These are phyloP conservation scores for Eutypa lata DNA, from an alignment of 2,329 filamentous ascomycete species.

Conservation along the genomic window DNA sequence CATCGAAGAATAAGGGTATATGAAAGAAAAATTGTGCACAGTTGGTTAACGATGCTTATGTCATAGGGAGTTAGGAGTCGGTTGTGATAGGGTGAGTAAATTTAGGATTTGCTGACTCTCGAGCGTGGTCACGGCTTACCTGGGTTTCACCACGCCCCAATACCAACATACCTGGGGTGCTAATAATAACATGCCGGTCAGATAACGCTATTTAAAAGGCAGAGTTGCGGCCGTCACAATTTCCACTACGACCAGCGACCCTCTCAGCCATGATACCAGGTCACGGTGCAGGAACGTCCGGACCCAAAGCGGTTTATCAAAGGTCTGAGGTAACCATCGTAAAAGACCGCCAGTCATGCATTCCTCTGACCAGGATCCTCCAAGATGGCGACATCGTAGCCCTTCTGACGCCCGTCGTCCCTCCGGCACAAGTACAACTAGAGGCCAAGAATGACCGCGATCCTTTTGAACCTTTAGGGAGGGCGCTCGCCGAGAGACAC, in stretches of 20 bases:
- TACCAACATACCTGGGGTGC: conserved; percentile 12
- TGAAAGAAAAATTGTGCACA: background rate
- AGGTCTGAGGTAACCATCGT: conserved; percentile 25
- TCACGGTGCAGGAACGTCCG: conserved; percentile 21
- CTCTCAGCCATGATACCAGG: conserved; percentile 29
- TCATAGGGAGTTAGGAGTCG: conserved; percentile 12
- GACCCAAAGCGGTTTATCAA: conserved; percentile 26
- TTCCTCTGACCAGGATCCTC: conserved; percentile 46
- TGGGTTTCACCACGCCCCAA: conserved; percentile 4
- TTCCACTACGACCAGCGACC: background rate
- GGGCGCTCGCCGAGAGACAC: conserved; percentile 58
- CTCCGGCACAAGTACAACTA: conserved; percentile 40
- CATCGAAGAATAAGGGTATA: background rate
- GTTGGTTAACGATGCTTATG: conserved; percentile 19
- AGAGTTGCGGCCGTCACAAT: conserved; percentile 12
- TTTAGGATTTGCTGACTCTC: conserved; percentile 15
- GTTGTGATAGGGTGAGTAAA: conserved; percentile 14
- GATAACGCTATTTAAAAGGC: conserved; percentile 15
- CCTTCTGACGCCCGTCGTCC: conserved; percentile 56
- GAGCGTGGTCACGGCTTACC: conserved; percentile 1
- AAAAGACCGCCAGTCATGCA: conserved; percentile 33
- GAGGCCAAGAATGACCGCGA: conserved; percentile 48
- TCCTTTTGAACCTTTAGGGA: conserved; percentile 70
- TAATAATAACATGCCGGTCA: background rate
- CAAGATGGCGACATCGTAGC: conserved; percentile 53